These are phyloP conservation scores for Aspergillus campestris DNA, from an alignment of 495 filamentous ascomycete species.

Conservation along the genomic window DNA sequence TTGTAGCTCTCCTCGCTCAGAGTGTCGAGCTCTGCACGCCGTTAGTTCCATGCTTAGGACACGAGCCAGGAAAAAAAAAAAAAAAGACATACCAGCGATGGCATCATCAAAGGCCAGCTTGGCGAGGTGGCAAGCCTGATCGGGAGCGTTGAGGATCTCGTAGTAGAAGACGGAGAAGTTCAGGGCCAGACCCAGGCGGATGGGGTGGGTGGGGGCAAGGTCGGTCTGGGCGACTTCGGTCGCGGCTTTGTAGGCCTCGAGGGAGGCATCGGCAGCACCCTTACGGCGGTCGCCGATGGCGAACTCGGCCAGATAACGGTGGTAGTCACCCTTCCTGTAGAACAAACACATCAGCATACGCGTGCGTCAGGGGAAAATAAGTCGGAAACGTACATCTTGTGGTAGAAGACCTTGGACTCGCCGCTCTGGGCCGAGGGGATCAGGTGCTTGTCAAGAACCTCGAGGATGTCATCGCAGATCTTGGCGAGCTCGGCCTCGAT, in stretches of 20 bases:
- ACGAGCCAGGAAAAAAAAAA: not conserved
- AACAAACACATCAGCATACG: constrained; percentile 4
- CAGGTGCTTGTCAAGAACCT: constrained; percentile 91
- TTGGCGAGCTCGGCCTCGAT: constrained; percentile 97
- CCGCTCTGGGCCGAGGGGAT: constrained; percentile 94
- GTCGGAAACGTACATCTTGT: constrained; percentile 78
- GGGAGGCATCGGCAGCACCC: constrained; percentile 88
- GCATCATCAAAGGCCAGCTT: constrained; percentile 99
- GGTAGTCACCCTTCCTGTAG: constrained; percentile 97
- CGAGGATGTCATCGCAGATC: constrained; percentile 98
- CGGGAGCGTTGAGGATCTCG: constrained; percentile 97
- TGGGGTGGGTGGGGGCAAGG: constrained; percentile 96
- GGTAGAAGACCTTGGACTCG: constrained; percentile 99
- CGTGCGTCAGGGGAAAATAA: not conserved
- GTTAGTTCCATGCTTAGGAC: not conserved
- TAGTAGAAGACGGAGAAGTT: constrained; percentile 99
- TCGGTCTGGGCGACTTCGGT: constrained; percentile 98
- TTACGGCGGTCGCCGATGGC: constrained; percentile 97
- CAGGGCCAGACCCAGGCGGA: constrained; percentile 93
- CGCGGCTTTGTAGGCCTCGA: constrained; percentile 97
- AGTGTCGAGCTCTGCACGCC: constrained; percentile 81
- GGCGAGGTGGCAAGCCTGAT: constrained; percentile 97
- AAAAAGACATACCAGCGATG: constrained; percentile 72
- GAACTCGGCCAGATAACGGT: constrained; percentile 99
- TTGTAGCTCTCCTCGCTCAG: constrained; percentile 99